Evolutionary conservation across 2,329 filamentous ascomycete species (phyloP).

Genomic region (Arthroderma sp.): DNA sequence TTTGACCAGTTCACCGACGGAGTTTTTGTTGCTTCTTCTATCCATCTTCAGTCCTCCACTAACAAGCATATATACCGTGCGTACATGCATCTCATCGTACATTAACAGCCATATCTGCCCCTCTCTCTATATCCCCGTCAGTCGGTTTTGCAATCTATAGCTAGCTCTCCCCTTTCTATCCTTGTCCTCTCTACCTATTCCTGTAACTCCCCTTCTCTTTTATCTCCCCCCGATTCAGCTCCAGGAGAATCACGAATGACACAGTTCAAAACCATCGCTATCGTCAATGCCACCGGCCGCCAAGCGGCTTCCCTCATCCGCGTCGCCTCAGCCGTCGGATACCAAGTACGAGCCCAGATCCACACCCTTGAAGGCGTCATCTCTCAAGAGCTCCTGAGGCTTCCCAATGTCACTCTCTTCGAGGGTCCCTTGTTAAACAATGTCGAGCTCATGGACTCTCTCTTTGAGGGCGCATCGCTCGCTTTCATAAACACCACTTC

Average conservation of each 20-base stretch:
- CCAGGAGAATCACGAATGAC: slow-evolving; percentile 20
- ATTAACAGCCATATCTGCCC: too few species aligned
- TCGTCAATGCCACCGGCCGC: slow-evolving; percentile 90
- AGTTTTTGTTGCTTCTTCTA: too few species aligned
- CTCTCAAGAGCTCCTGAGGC: slow-evolving; percentile 66
- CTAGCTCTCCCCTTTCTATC: background rate
- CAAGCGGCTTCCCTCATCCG: slow-evolving; percentile 93
- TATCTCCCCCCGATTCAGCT: slow-evolving; percentile 1
- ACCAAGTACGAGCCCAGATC: slow-evolving; percentile 83
- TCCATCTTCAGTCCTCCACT: too few species aligned
- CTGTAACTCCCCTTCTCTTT: background rate
- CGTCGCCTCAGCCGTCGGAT: slow-evolving; percentile 85
- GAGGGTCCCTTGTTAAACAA: slow-evolving; percentile 57
- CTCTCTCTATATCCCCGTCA: too few species aligned
- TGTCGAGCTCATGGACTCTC: slow-evolving; percentile 54
- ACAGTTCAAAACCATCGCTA: slow-evolving; percentile 60
- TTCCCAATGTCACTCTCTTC: slow-evolving; percentile 68
- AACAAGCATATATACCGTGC: too few species aligned
- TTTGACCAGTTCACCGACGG: too few species aligned
- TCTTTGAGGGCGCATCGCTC: slow-evolving; percentile 73
- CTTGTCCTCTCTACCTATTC: background rate
- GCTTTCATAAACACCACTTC: slow-evolving; percentile 98
- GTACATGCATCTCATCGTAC: too few species aligned
- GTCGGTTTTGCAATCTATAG: background rate
- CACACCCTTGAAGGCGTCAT: slow-evolving; percentile 77